A percentile compares a stretch with the other conserved stretches of the same genome.
phyloP scores from a whole-genome alignment of 805 yeast genomes.

The Blastobotrys robertii region DNA sequence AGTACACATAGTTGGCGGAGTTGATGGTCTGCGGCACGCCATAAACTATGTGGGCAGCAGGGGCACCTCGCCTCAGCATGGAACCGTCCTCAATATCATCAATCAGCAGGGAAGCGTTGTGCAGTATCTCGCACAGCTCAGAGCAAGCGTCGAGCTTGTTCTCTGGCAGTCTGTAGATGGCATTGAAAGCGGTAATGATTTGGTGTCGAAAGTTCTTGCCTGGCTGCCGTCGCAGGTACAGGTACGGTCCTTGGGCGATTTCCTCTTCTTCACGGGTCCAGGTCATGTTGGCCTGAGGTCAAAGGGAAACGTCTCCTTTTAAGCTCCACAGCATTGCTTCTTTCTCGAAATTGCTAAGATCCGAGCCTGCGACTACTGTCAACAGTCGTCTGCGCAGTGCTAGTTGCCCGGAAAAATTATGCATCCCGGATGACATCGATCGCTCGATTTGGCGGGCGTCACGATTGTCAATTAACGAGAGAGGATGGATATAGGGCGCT shows the following conservation, averaged over 20 bases:
- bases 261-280: not conserved
- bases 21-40: slow-evolving; percentile 79
- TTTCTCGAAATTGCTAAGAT: too few relatives aligned
- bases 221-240: slow-evolving; percentile 38
- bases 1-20: slow-evolving; percentile 74
- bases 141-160: slow-evolving; percentile 33
- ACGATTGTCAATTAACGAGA: too few relatives aligned
- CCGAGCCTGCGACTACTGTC: too few relatives aligned
- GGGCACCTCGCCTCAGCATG: slow-evolving; percentile 59
- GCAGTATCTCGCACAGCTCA: slow-evolving; percentile 45
- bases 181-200: slow-evolving; percentile 45
- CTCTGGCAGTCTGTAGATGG: slow-evolving; percentile 37
- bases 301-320: too few relatives aligned
- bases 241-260: slow-evolving; percentile 37
- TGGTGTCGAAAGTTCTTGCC: slow-evolving; percentile 49
- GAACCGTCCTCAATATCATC: slow-evolving; percentile 89
- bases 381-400: too few relatives aligned
- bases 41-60: slow-evolving; percentile 69
- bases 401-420: too few relatives aligned
- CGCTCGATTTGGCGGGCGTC: too few relatives aligned
- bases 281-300: too few relatives aligned
- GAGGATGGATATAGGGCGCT: too few relatives aligned
- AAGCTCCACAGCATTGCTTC: too few relatives aligned
- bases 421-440: too few relatives aligned
- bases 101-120: slow-evolving; percentile 56